Conservation (phyloP, 2,329 filamentous ascomycete species). For the Elsinoe australis region DNA sequence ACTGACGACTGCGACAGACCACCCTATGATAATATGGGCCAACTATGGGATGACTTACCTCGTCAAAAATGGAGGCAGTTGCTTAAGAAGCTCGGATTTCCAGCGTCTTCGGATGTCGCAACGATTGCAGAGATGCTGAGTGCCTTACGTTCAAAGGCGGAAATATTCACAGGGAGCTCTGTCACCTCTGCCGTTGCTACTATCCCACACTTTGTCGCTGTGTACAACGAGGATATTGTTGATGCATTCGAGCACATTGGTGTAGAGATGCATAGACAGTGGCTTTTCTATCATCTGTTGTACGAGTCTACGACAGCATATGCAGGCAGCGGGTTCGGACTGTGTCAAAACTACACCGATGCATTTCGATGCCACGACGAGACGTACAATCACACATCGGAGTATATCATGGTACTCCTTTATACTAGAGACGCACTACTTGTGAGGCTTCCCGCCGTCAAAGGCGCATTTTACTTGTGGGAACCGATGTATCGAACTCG, state of each 20-base stretch:
- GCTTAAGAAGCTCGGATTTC: background rate
- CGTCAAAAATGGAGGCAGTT: background rate
- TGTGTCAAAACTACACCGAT: background rate
- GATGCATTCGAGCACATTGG: conserved; percentile 3
- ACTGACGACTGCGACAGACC: background rate
- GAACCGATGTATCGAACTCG: background rate
- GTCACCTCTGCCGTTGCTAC: conserved; percentile 2
- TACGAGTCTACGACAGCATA: background rate
- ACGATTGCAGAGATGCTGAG: conserved; percentile 1
- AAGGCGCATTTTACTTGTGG: background rate
- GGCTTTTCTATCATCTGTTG: background rate
- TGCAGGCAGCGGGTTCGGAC: background rate
- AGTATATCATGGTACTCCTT: background rate
- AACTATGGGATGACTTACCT: background rate
- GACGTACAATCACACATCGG: background rate
- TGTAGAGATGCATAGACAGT: background rate
- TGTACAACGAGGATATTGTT: conserved; percentile 3
- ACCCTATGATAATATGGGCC: background rate
- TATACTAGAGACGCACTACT: background rate
- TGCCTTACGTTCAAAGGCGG: background rate
- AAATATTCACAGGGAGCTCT: background rate
- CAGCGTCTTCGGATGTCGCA: background rate
- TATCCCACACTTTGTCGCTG: background rate
- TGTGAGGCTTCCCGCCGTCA: background rate
- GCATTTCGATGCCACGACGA: background rate